phyloP scores from a whole-genome alignment of 139 green algal species.

The Chlamydomonas urium region DNA sequence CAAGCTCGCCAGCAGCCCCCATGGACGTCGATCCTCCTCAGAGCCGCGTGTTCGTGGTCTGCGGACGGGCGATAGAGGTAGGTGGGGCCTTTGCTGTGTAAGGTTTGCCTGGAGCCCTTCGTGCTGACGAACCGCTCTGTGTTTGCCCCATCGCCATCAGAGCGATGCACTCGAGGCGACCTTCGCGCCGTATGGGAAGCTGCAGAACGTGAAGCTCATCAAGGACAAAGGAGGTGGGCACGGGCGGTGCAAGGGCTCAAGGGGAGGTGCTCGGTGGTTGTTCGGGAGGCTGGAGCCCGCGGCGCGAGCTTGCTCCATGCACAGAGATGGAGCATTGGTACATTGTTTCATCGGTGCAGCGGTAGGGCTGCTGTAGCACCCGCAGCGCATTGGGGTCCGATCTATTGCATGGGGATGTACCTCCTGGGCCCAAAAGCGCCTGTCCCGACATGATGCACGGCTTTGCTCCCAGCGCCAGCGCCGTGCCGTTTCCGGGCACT shows the following conservation, averaged over 20 bases:
- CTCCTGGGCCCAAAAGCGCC: neutral
- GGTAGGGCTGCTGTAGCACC: neutral
- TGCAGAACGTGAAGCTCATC: constrained; percentile 72
- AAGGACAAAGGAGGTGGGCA: constrained; percentile 74
- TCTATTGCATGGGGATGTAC: neutral
- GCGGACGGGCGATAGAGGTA: constrained; percentile 65
- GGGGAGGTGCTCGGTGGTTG: neutral
- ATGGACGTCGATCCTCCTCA: constrained; percentile 36
- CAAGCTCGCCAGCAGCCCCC: too few species aligned
- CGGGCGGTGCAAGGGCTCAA: neutral
- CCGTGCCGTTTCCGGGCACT: too few species aligned
- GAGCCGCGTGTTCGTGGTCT: constrained; percentile 66
- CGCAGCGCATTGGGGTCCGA: neutral
- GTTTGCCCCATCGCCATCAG: neutral
- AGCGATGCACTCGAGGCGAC: constrained; percentile 21
- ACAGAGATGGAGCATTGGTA: neutral
- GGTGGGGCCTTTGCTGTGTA: neutral
- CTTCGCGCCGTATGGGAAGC: constrained; percentile 53
- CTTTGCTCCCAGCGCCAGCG: too few species aligned
- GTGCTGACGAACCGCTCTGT: neutral
- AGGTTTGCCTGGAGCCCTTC: neutral
- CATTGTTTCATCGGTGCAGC: neutral
- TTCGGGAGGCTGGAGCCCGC: neutral
- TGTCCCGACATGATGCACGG: neutral
- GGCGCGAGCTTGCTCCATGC: neutral